These are phyloP conservation scores for Penicillium sp. DNA, from an alignment of 2,329 filamentous ascomycete genomes.

Conservation along the genomic window DNA sequence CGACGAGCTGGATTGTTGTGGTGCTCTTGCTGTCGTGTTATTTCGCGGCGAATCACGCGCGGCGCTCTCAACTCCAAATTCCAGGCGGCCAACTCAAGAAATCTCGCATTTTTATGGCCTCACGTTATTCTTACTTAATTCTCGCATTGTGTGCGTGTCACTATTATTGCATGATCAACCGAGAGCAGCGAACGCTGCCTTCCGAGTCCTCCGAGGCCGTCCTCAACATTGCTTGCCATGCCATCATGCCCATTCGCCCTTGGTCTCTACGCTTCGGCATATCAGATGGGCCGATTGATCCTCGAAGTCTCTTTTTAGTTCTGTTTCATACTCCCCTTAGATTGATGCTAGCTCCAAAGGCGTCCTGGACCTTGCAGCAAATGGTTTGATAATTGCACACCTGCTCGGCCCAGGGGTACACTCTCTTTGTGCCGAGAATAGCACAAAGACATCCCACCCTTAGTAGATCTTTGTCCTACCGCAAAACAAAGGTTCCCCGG, in stretches of 20 bases:
- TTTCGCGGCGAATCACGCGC: constrained; percentile 18
- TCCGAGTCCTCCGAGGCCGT: not conserved
- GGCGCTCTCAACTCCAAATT: not conserved
- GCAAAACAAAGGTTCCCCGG: not conserved
- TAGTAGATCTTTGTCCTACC: not conserved
- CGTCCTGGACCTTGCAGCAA: not conserved
- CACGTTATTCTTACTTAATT: not conserved
- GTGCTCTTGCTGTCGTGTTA: not conserved
- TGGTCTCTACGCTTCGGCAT: not conserved
- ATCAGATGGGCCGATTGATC: not conserved
- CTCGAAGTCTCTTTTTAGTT: not conserved
- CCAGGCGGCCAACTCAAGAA: not conserved
- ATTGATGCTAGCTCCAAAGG: not conserved
- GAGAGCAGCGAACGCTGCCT: not conserved
- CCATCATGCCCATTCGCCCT: not conserved
- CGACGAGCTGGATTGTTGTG: constrained; percentile 6
- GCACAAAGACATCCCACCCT: not conserved
- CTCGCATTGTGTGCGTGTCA: not conserved
- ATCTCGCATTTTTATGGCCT: not conserved
- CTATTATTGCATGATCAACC: not conserved
- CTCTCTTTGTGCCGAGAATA: not conserved
- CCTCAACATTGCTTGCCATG: not conserved
- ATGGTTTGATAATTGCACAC: not conserved
- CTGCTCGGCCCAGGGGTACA: not conserved
- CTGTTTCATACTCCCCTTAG: not conserved